phyloP scores from a whole-genome alignment of 202 grass and related monocot species.

The Sporobolus alterniflorus region DNA sequence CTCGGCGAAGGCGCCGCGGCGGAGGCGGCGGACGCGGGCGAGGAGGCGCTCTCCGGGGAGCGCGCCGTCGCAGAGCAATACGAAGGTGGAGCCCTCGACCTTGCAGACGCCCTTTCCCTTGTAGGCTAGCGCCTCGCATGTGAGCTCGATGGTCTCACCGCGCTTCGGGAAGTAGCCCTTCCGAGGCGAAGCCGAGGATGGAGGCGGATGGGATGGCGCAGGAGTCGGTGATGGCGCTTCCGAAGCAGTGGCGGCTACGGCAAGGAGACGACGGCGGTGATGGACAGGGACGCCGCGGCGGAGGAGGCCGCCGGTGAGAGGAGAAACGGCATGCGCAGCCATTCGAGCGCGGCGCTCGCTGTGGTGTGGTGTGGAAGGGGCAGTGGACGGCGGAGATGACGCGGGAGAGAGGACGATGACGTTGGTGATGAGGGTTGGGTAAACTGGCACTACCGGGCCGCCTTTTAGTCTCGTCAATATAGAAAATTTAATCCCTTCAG shows the following conservation, averaged over 20 bases:
- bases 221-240: conserved; percentile 31
- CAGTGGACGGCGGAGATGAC: conserved; percentile 52
- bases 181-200: not conserved
- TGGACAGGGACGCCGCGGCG: conserved; percentile 43
- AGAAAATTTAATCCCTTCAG: too few relatives aligned
- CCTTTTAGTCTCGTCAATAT: too few relatives aligned
- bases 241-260: conserved; percentile 25
- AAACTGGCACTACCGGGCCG: not conserved
- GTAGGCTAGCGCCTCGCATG: conserved; percentile 86
- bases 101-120: conserved; percentile 95
- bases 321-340: conserved; percentile 53
- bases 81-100: conserved; percentile 66
- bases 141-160: conserved; percentile 75
- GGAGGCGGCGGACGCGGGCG: conserved; percentile 66
- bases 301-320: conserved; percentile 60
- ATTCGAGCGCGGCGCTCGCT: conserved; percentile 3
- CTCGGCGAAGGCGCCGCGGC: conserved; percentile 59
- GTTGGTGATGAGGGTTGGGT: not conserved
- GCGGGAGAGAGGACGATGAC: conserved; percentile 10
- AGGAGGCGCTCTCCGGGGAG: conserved; percentile 90
- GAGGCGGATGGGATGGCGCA: not conserved
- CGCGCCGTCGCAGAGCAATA: conserved; percentile 92
- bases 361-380: conserved; percentile 6
- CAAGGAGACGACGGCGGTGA: conserved; percentile 40
- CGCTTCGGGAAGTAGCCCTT: conserved; percentile 87